Percentiles rank a stretch among this genome's conserved stretches.
Conservation (phyloP, 306 rosid genomes). For the Quillaja saponaria region DNA sequence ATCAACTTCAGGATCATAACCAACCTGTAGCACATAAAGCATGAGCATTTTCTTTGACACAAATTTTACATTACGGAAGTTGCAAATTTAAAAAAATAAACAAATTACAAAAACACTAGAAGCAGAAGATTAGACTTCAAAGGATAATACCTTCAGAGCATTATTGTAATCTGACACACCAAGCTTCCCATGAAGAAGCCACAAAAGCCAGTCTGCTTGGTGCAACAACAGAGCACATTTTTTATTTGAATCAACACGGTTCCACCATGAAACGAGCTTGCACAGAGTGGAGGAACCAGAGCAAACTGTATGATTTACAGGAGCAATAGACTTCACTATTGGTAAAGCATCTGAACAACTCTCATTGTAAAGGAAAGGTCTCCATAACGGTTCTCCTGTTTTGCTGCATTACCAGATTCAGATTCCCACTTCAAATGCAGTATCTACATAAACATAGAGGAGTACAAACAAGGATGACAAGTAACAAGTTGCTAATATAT, state of each 20-base stretch:
- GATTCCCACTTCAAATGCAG: conserved; percentile 33
- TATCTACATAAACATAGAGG: conserved; percentile 12
- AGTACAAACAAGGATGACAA: conserved; percentile 7
- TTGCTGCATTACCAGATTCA: conserved; percentile 50
- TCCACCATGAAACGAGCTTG: conserved; percentile 93
- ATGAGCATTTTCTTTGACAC: not conserved
- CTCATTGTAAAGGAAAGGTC: conserved; percentile 82
- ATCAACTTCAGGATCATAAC: conserved; percentile 89
- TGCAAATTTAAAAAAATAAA: too few species aligned
- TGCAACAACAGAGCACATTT: conserved; percentile 72
- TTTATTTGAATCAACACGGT: conserved; percentile 37
- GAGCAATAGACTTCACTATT: conserved; percentile 76
- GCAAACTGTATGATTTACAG: conserved; percentile 89
- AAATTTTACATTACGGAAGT: not conserved
- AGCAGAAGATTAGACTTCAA: conserved; percentile 2
- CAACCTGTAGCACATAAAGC: conserved; percentile 61
- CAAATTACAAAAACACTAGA: conserved; percentile 5
- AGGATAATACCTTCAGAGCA: conserved; percentile 67
- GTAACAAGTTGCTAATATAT: conserved; percentile 20
- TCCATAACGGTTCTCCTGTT: conserved; percentile 72
- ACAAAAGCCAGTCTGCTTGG: conserved; percentile 94
- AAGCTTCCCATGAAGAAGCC: conserved; percentile 93
- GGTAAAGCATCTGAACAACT: conserved; percentile 80
- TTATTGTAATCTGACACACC: conserved; percentile 90
- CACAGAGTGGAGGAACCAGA: conserved; percentile 77